These are phyloP conservation scores for Amauroascus verrucosus DNA, from an alignment of 2,329 filamentous ascomycete genomes.

Conservation along the genomic window DNA sequence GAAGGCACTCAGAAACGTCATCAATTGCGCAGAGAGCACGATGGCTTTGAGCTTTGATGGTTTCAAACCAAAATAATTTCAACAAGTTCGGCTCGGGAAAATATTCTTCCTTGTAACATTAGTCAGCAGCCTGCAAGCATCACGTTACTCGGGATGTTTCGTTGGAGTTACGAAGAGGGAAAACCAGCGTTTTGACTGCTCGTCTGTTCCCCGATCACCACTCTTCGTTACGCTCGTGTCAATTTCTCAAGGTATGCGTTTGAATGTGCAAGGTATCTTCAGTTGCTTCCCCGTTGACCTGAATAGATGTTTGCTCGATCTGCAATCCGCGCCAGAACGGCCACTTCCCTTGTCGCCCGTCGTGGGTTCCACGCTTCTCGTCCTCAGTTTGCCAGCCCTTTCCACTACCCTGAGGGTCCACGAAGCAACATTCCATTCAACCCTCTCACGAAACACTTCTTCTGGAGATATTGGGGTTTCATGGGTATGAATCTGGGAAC, in stretches of 20 bases:
- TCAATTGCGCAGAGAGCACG: neutral
- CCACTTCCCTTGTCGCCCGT: slow-evolving; percentile 64
- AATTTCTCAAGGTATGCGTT: slow-evolving; percentile 25
- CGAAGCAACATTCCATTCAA: slow-evolving; percentile 96
- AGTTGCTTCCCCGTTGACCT: slow-evolving; percentile 21
- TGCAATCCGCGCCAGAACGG: slow-evolving; percentile 51
- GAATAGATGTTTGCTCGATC: slow-evolving; percentile 67
- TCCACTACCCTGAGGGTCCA: slow-evolving; percentile 97
- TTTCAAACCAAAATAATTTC: neutral
- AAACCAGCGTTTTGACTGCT: too few relatives aligned
- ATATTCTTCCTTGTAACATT: neutral
- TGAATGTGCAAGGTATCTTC: neutral
- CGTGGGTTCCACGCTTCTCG: slow-evolving; percentile 92
- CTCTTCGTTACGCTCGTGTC: neutral
- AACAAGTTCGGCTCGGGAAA: neutral
- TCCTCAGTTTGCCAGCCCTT: slow-evolving; percentile 73
- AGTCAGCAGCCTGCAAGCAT: neutral
- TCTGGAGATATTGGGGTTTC: slow-evolving; percentile 70
- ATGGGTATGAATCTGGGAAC: slow-evolving; percentile 45
- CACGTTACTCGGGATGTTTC: neutral
- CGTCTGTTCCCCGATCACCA: too few relatives aligned
- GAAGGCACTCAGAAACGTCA: too few relatives aligned
- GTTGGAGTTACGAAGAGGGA: neutral
- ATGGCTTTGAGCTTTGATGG: neutral
- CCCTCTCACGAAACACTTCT: slow-evolving; percentile 79